A percentile compares a stretch with the other conserved stretches of the same genome.
phyloP scores from a whole-genome alignment of 306 rosid species.

The Corylus avellana region DNA sequence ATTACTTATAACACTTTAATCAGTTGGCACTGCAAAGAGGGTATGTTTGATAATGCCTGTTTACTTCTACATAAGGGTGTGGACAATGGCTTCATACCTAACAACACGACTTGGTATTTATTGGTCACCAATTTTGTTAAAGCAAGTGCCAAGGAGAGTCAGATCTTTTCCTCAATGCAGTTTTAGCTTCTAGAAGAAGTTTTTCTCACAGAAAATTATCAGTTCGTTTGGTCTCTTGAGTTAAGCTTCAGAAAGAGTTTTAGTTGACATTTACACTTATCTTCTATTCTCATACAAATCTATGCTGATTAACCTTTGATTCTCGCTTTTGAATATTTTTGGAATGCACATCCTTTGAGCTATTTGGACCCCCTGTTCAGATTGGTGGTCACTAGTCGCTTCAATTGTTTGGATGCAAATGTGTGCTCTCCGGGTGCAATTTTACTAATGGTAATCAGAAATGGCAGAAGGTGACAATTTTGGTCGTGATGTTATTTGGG shows the following conservation, averaged over 20 bases:
- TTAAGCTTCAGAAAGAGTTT: neutral
- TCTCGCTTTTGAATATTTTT: neutral
- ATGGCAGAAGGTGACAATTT: neutral
- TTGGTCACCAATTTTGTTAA: conserved; percentile 52
- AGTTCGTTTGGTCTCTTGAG: neutral
- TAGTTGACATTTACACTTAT: neutral
- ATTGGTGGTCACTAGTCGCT: neutral
- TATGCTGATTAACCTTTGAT: neutral
- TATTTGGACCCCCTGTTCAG: neutral
- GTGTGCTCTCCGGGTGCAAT: neutral
- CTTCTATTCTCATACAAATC: neutral
- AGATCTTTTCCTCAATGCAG: conserved; percentile 7
- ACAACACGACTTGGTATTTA: conserved; percentile 72
- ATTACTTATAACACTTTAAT: conserved; percentile 81
- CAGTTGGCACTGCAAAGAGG: conserved; percentile 63
- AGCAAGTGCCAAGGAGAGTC: conserved; percentile 35
- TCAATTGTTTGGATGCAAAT: neutral
- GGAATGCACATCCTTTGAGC: neutral
- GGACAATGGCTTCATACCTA: conserved; percentile 70
- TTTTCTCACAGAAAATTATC: neutral
- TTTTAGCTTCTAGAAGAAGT: conserved; percentile 10
- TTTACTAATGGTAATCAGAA: neutral
- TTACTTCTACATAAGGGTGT: conserved; percentile 64
- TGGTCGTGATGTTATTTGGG: neutral
- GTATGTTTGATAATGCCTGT: conserved; percentile 64